Base-by-base conservation (phyloP, 2,329 filamentous ascomycete species). In the Teratosphaeria pseudoeucalypti region DNA sequence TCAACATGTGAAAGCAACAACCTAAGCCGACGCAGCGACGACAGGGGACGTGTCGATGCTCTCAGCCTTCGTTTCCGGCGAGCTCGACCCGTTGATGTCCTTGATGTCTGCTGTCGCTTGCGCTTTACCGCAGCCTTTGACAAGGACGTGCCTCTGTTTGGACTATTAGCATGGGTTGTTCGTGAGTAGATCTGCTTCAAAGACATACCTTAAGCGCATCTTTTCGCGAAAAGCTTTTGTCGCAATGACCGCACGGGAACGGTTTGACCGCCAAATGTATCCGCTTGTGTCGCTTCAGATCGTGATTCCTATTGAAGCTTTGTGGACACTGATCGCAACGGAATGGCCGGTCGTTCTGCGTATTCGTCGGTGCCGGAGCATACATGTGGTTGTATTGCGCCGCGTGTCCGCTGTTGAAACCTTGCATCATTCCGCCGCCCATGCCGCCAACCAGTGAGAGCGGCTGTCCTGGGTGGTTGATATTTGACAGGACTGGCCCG, bases 221-320 rank as follows among this genome's bases (percentile, higher is more conserved):
- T 73, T 97, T 97, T 61, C 94, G 82, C 2, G 92, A 96, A 70
- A 99, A 99, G 72, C 89, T 94, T 82, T 97, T 97, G 62, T 95
- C 91, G 72, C 94, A 99, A 69, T 88, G 87, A 6, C 79, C 84
- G 73, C 94, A 99, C 0, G 92, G 92, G 73, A 92, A 97, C 0
- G 94, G 94, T 79, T 99, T 99, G 49, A 97, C 90, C 0, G 91
- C 89, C 60, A 97, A 76, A 74, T 99, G 94, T 61, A 97, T 97
- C 56, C 91, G 81, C 79, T 96, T 96, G 74, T 99, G 94, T 57
- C 94, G 83, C 76, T 99, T 99, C 67, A 97, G 75, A 70, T 97
- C 94, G 71, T 97, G 94, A 65, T 97, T 97, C 4, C 94, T 82
- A 73, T 95, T 97, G 77, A 99, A 99, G 43, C 89, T 92, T 72